phyloP scores from a whole-genome alignment of 495 filamentous ascomycete species.

The Talaromyces ruber region DNA sequence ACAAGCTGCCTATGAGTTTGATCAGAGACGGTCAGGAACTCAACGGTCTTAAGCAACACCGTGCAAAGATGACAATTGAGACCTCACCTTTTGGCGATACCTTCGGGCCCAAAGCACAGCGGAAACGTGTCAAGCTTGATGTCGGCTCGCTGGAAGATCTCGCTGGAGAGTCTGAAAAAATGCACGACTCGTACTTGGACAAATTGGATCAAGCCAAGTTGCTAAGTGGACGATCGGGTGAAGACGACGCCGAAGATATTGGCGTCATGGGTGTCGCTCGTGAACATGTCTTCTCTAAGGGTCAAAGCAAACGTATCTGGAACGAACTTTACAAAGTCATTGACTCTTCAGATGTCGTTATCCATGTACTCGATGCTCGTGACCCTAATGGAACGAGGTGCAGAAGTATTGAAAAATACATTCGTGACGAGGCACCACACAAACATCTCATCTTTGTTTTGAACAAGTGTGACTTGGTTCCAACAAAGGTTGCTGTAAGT shows the following conservation, averaged over 20 bases:
- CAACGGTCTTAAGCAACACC: slow-evolving; percentile 83
- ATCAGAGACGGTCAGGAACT: slow-evolving; percentile 55
- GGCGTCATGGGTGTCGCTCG: slow-evolving; percentile 55
- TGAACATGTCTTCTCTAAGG: slow-evolving; percentile 89
- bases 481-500: slow-evolving; percentile 90
- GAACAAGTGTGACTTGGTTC: slow-evolving; percentile 96
- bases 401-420: slow-evolving; percentile 85
- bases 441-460: slow-evolving; percentile 90
- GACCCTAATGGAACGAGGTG: slow-evolving; percentile 88
- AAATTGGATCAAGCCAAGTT: slow-evolving; percentile 64
- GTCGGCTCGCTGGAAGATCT: slow-evolving; percentile 75
- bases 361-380: slow-evolving; percentile 89
- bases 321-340: slow-evolving; percentile 99
- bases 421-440: slow-evolving; percentile 84
- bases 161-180: slow-evolving; percentile 65
- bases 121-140: slow-evolving; percentile 82
- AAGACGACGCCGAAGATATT: slow-evolving; percentile 40
- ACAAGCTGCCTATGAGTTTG: slow-evolving; percentile 84
- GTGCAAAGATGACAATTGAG: slow-evolving; percentile 90
- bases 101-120: slow-evolving; percentile 87
- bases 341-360: slow-evolving; percentile 90
- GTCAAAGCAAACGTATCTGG: slow-evolving; percentile 92
- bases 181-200: slow-evolving; percentile 71
- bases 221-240: slow-evolving; percentile 57
- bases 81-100: slow-evolving; percentile 77